Percentiles rank a stretch among this genome's conserved stretches.
Evolutionary conservation across 2,329 filamentous ascomycete species (phyloP).

Genomic region (Tympanopsis confertula): DNA sequence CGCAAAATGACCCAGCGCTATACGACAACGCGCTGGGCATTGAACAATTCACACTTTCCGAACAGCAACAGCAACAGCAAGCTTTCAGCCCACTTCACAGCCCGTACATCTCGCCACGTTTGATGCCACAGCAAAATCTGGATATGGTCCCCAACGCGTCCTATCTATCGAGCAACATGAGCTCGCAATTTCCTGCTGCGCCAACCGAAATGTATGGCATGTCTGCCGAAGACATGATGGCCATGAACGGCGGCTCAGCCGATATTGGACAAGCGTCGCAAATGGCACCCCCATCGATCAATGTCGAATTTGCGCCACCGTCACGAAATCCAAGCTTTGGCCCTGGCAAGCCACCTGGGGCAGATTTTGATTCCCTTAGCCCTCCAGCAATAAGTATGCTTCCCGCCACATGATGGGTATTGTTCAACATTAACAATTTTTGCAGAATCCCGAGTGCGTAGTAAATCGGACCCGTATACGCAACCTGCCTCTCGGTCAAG

Average conservation of each 20-base stretch:
- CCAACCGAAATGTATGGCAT: constrained; percentile 30
- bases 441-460: constrained; percentile 10
- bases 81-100: constrained; percentile 73
- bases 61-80: constrained; percentile 42
- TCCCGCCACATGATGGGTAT: constrained; percentile 2
- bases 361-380: constrained; percentile 67
- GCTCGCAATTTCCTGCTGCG: constrained; percentile 23
- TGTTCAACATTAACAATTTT: constrained; percentile 24
- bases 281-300: constrained; percentile 88
- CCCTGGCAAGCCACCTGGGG: constrained; percentile 47
- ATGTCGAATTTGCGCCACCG: constrained; percentile 80
- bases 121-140: constrained; percentile 42
- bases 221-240: constrained; percentile 26
- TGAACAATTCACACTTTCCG: constrained; percentile 69
- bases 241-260: constrained; percentile 25
- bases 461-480: constrained; percentile 15
- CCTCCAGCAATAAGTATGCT: constrained; percentile 61
- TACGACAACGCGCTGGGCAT: constrained; percentile 72
- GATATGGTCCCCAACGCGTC: constrained; percentile 31
- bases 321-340: constrained; percentile 56
- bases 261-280: constrained; percentile 60
- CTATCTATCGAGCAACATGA: constrained; percentile 29
- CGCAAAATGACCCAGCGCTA: constrained; percentile 54
- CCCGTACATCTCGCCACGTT: constrained; percentile 52
- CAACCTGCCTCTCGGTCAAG: constrained; percentile 15